Evolutionary conservation across 2,329 filamentous ascomycete species (phyloP), one percentile per base, ranked within the genome.

Genomic region (Aspergillus eucalypticola): DNA sequence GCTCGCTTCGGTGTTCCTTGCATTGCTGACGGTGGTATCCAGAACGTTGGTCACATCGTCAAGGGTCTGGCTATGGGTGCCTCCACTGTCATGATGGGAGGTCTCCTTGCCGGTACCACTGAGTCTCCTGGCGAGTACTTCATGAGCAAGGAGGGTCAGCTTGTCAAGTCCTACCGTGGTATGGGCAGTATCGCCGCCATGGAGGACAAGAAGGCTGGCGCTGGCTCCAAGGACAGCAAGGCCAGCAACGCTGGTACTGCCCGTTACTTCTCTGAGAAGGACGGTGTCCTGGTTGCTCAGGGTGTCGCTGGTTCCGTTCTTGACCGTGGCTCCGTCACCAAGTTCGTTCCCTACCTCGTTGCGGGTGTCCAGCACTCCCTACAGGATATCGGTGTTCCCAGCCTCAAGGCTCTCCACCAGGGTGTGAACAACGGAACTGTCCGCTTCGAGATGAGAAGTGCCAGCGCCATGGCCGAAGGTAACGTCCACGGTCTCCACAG

Each of bases 181-280:
- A 99, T 99, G 95, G 95, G 95, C 68, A 93, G 89, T 79, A 99
- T 99, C 75, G 95, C 97, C 72, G 95, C 95, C 68, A 99, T 99
- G 95, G 93, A 98, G 81, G 94, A 98, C 81, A 96, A 95, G 87
- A 96, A 96, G 84, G 92, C 93, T 10, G 92, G 90, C 58, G 84
- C 79, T 61, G 90, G 89, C 67, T 81, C 82, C 71, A 90, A 89
- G 80, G 89, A 88, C 78, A 80, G 82, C 69, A 87, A 88, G 76
- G 82, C 83, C 52, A 83, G 81, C 76, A 99, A 98, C 75, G 95
- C 95, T 58, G 95, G 95, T 73, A 98, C 96, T 64, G 95, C 95
- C 48, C 89, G 95, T 64, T 99, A 99, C 84, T 99, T 99, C 82
- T 97, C 93, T 46, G 95, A 99, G 80, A 93, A 93, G 62, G 94